Evolutionary conservation across 129 eudicot species (phyloP).

Genomic region (Logfia minima): DNA sequence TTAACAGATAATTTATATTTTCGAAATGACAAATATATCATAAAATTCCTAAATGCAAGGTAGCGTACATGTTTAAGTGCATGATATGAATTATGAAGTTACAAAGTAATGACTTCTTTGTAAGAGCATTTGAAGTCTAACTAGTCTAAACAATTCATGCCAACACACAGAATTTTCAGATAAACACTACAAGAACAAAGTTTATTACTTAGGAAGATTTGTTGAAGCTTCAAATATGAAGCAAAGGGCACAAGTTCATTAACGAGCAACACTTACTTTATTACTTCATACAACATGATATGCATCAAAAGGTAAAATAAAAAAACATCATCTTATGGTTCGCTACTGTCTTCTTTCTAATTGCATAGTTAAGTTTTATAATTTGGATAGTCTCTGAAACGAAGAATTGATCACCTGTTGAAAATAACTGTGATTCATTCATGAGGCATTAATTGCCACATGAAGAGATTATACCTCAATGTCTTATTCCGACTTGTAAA

Average conservation of each 20-base stretch:
- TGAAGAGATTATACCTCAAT: background rate
- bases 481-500: constrained; percentile 11
- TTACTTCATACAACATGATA: background rate
- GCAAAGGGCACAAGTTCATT: constrained; percentile 1
- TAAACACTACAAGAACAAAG: background rate
- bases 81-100: no score
- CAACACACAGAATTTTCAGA: background rate
- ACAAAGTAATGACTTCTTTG: no score
- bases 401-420: constrained; percentile 3
- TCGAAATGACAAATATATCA: background rate
- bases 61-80: background rate
- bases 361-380: constrained; percentile 4
- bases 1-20: no score
- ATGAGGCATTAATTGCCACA: constrained; percentile 3
- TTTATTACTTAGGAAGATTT: background rate
- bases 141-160: no score
- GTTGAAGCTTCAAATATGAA: background rate
- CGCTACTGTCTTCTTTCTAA: background rate
- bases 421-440: constrained; percentile 16
- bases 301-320: background rate
- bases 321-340: background rate
- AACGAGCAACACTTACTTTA: background rate
- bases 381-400: constrained; percentile 2
- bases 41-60: background rate
- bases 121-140: no score